Base-by-base conservation (phyloP, 805 yeast genomes). In the Vanderwaltozyma yarrowii region DNA sequence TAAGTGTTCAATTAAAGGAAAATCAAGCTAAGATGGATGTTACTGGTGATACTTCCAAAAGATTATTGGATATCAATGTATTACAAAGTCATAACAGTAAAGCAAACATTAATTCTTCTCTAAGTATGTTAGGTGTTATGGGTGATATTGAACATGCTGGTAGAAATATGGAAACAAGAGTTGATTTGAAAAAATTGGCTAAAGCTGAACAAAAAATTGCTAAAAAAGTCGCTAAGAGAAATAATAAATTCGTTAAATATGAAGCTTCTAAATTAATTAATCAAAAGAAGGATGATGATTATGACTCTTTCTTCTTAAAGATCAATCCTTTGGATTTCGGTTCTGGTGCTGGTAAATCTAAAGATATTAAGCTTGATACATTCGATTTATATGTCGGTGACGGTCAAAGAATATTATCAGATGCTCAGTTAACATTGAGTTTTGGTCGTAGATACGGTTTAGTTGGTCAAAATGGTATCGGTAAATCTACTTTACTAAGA, bases 391-490 rank as follows among this genome's bases (percentile, higher is more conserved):
- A 87, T 55, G 96, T 92, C 43, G 97, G 98, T 43, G 94, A 84
- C 41, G 97, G 96, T 45, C 80, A 83, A 62, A 76, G 98, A 64
- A 89, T 92, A 38, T 70, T 92, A 45, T 77, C 89, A 32, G 94
- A 88, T 59, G 80, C 97, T 20, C 73, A 87, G 18, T 73, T 92
- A 47, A 78, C 95, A 1, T 71, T 92, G 46, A 79, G 95, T 21
- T 80, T 80, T 58, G 98, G 98, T 39, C 86, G 83, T 61, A 76
- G 97, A 59, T 92, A 92, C 52, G 99, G 98, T 76, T 66, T 92
- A 37, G 96, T 92, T 32, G 99, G 99, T 62, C 94, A 88, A 59
- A 92, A 92, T 67, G 99, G 99, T 89, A 88, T 92, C 50, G 99
- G 99, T 79, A 92, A 92, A 62, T 88, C 97, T 32, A 92, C 98